A percentile compares a stretch with the other conserved stretches of the same genome.
Evolutionary conservation across 192 early-diverging fungal genomes (phyloP).

Genomic region (Coemansia sp.): DNA sequence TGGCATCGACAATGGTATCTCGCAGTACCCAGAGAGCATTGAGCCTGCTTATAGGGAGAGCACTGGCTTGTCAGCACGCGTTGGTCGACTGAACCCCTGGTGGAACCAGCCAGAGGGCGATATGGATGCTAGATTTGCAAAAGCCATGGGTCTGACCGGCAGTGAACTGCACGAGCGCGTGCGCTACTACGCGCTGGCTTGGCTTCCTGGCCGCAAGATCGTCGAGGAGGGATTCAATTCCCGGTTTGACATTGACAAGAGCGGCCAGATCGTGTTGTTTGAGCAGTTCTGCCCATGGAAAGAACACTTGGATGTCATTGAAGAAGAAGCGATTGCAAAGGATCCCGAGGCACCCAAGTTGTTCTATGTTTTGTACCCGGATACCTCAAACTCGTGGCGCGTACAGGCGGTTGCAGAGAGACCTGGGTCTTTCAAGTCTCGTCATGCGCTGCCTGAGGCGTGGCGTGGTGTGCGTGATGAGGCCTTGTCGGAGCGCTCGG

Average conservation of each 20-base stretch:
- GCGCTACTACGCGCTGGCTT: constrained; percentile 71
- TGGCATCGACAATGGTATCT: constrained; percentile 93
- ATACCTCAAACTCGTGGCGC: constrained; percentile 72
- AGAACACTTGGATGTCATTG: constrained; percentile 80
- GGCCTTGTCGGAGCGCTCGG: constrained; percentile 75
- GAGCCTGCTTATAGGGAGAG: constrained; percentile 81
- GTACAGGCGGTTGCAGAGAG: constrained; percentile 72
- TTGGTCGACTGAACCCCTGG: constrained; percentile 88
- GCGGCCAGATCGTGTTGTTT: constrained; percentile 82
- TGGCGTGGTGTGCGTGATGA: constrained; percentile 86
- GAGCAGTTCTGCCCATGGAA: constrained; percentile 93
- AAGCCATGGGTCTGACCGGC: constrained; percentile 79
- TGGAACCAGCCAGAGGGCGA: constrained; percentile 89
- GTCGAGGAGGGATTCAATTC: constrained; percentile 74
- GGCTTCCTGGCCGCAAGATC: constrained; percentile 88
- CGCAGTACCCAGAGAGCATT: constrained; percentile 80
- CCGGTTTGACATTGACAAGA: constrained; percentile 65
- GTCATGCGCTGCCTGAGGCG: constrained; percentile 78
- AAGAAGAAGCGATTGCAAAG: constrained; percentile 61
- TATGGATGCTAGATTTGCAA: constrained; percentile 69
- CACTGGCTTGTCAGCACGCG: constrained; percentile 81
- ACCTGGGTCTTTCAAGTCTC: constrained; percentile 66
- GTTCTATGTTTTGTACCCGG: constrained; percentile 80
- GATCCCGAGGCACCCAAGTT: constrained; percentile 57
- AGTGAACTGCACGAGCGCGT: constrained; percentile 73